Evolutionary conservation across 768 basidiomycete species (phyloP), one percentile per base, ranked within the genome.

Genomic region (Tremella mesenterica): DNA sequence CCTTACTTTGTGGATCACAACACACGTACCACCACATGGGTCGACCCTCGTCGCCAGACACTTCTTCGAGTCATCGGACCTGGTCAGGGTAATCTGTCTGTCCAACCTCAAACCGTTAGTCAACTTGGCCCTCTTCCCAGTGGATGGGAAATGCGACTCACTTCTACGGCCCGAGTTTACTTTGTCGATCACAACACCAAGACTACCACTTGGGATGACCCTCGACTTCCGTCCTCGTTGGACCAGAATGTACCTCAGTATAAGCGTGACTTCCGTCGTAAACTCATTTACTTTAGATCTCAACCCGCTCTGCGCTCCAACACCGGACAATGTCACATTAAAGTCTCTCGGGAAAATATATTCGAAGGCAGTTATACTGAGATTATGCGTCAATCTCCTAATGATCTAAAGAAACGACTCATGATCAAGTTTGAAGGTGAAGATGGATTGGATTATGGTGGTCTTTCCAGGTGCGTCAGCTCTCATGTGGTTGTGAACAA

Each of bases 361-460:
- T 99, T 99, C 64, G 95, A 99, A 75, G 95, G 97, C 72, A 89
- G 87, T 75, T 99, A 97, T 76, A 92, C 91, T 58, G 95, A 99
- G 77, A 97, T 99, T 65, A 97, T 99, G 95, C 56, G 69, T 57
- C 95, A 97, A 77, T 92, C 89, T 12, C 93, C 95, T 3, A 95
- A 87, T 69, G 95, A 99, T 74, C 75, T 99, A 65, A 97, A 96
- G 83, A 99, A 99, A 77, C 79, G 95, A 44, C 75, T 97, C 63
- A 97, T 97, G 95, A 97, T 97, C 77, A 99, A 97, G 77, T 99
- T 99, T 75, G 92, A 95, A 64, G 95, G 95, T 28, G 95, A 99
- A 73, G 95, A 97, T 73, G 95, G 95, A 71, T 76, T 97, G 60
- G 95, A 99, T 78, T 99, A 99, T 71, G 95, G 95, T 71, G 95